Evolutionary conservation across 2,329 filamentous ascomycete species (phyloP), one percentile per base, ranked within the genome.

Genomic region (Fusarium sp.): DNA sequence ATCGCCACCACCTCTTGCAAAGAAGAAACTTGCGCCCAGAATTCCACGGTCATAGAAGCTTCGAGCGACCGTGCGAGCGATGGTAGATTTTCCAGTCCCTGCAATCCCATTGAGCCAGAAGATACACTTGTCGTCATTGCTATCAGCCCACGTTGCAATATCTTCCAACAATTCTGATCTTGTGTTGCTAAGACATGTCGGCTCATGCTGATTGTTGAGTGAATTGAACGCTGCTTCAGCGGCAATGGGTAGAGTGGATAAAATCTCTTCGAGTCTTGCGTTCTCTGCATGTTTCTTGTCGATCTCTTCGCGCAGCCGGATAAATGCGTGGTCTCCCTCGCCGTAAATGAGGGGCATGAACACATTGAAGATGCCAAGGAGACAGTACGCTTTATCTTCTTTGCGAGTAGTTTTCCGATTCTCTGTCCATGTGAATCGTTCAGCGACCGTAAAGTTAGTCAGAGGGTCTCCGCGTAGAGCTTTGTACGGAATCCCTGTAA

Each of bases 331-430:
- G 2, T 40, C 40, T 2, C 72, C 50, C 35, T 78, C 76, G 11
- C 74, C 75, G 35, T 76, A 77, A 3, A 49, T 33, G 6, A 77
- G 57, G 2, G 72, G 68, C 67, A 78, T 74, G 17, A 64, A 69
- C 0, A 78, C 56, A 8, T 61, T 67, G 11, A 78, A 76, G 7
- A 77, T 52, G 0, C 76, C 76, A 4, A 78, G 53, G 0, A 78
- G 52, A 10, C 66, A 74, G 40, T 77, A 77, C 0, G 76, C 72
- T 3, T 42, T 21, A 41, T 78, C 73, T 46, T 77, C 69, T 27
- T 47, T 21, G 14, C 69, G 64, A 2, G 50, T 72, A 2, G 70
- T 76, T 31, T 65, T 15, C 15, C 76, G 58, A 5, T 50, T 48
- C 8, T 74, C 65, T 13, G 74, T 72, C 76, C 75, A 77, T 5